Conservation (phyloP, 1,139 yeast species). For the Saccharomyces hybrid region DNA sequence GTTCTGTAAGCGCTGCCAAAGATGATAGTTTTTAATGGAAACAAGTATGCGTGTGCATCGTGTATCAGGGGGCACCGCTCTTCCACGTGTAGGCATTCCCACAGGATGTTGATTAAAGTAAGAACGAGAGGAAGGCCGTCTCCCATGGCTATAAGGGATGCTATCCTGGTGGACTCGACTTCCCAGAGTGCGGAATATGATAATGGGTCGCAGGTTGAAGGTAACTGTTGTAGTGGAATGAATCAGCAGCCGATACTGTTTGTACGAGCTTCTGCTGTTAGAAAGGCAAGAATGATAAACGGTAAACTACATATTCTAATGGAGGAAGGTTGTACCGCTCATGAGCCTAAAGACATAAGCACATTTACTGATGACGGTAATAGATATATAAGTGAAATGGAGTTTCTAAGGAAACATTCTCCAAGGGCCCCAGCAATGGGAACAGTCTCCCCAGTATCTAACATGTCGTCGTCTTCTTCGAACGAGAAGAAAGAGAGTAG, state of each 20-base stretch:
- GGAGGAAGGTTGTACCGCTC: constrained; percentile 11
- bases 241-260: constrained; percentile 29
- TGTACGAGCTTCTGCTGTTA: constrained; percentile 23
- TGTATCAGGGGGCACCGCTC: constrained; percentile 93
- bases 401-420: not conserved
- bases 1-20: not conserved
- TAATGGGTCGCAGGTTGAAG: not conserved
- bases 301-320: constrained; percentile 27
- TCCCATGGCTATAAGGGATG: constrained; percentile 28
- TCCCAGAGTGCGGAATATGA: constrained; percentile 1
- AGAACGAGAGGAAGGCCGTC: constrained; percentile 78
- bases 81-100: constrained; percentile 74
- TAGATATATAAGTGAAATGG: not conserved
- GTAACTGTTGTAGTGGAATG: constrained; percentile 18
- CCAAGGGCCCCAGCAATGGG: not conserved
- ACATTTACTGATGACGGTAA: constrained; percentile 42
- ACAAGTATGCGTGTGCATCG: constrained; percentile 80
- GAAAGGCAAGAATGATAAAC: constrained; percentile 27
- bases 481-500: not conserved
- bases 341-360: constrained; percentile 28
- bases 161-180: constrained; percentile 28
- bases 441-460: not conserved
- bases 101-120: constrained; percentile 73
- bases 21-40: constrained; percentile 81
- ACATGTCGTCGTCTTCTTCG: not conserved